Conservation (phyloP, 148 eudicot genomes). For the Silene uniflora region DNA sequence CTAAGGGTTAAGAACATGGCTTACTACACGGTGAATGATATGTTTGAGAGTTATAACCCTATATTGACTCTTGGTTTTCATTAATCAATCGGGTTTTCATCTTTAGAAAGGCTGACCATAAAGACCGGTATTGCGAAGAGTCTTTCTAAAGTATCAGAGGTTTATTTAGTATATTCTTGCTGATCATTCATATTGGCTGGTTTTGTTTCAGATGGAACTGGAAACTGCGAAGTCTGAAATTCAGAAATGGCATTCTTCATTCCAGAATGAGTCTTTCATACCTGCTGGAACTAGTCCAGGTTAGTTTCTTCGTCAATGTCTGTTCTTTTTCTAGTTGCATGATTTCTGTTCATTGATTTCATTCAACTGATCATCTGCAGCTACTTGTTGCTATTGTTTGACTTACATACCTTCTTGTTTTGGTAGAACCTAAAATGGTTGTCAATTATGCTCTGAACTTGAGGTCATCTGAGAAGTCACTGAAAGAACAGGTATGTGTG, state of each 20-base stretch:
- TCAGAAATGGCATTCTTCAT: slow-evolving; percentile 82
- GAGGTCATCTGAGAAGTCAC: slow-evolving; percentile 80
- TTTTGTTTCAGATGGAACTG: slow-evolving; percentile 60
- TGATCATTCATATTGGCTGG: slow-evolving; percentile 6
- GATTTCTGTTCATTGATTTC: background rate
- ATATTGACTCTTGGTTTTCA: background rate
- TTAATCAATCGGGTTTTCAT: background rate
- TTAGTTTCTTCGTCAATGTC: slow-evolving; percentile 24
- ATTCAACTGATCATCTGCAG: background rate
- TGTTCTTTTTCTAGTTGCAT: background rate
- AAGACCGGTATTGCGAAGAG: background rate
- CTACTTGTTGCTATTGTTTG: background rate
- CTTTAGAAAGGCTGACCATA: background rate
- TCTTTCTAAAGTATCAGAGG: background rate
- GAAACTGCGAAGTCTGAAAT: slow-evolving; percentile 81
- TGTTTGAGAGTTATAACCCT: background rate
- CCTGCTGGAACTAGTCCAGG: slow-evolving; percentile 73
- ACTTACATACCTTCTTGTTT: slow-evolving; percentile 11
- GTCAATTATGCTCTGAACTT: slow-evolving; percentile 68
- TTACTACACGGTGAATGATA: background rate
- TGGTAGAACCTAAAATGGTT: slow-evolving; percentile 71
- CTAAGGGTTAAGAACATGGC: slow-evolving; percentile 8
- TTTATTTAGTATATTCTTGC: background rate
- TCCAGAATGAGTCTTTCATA: slow-evolving; percentile 73
- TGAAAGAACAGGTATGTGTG: slow-evolving; percentile 73